phyloP scores from a whole-genome alignment of 1,284 basidiomycete species.

The Sporisorium sorghi region DNA sequence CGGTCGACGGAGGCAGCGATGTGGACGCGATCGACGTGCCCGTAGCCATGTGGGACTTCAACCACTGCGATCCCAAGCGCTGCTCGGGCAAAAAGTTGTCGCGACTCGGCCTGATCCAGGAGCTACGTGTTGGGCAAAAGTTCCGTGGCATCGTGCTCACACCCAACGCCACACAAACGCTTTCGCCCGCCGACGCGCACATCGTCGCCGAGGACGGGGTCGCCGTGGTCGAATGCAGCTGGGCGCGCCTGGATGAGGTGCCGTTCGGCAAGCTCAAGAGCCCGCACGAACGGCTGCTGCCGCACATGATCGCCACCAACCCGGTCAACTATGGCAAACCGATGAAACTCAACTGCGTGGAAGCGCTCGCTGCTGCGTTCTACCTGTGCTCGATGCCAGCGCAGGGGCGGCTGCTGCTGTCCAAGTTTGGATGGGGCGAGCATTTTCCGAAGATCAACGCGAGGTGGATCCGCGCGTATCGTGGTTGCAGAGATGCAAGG shows the following conservation, averaged over 20 bases:
- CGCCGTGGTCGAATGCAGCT: conserved; percentile 96
- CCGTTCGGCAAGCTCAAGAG: conserved; percentile 93
- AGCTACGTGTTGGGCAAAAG: conserved; percentile 84
- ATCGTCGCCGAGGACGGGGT: conserved; percentile 81
- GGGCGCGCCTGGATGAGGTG: conserved; percentile 93
- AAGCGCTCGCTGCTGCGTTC: conserved; percentile 65
- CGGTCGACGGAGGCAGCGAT: conserved; percentile 46
- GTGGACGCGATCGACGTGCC: conserved; percentile 51
- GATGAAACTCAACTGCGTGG: conserved; percentile 67
- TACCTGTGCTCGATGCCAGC: conserved; percentile 56
- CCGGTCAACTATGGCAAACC: conserved; percentile 68
- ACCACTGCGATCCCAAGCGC: conserved; percentile 93
- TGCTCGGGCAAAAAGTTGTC: conserved; percentile 95
- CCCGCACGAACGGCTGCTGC: conserved; percentile 83
- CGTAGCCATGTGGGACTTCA: conserved; percentile 77
- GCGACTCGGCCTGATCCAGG: conserved; percentile 84
- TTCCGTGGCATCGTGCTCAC: conserved; percentile 93
- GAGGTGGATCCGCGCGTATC: conserved; percentile 53
- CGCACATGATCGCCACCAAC: conserved; percentile 66
- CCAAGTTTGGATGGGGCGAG: conserved; percentile 65
- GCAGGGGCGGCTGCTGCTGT: conserved; percentile 54
- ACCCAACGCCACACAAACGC: conserved; percentile 85
- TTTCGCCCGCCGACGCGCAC: conserved; percentile 87
- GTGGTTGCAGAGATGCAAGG: conserved; percentile 36
- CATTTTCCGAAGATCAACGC: conserved; percentile 61